A percentile compares a stretch with the other conserved stretches of the same genome.
Conservation (phyloP, 2,329 filamentous ascomycete species). For the Diaporthe capsici region DNA sequence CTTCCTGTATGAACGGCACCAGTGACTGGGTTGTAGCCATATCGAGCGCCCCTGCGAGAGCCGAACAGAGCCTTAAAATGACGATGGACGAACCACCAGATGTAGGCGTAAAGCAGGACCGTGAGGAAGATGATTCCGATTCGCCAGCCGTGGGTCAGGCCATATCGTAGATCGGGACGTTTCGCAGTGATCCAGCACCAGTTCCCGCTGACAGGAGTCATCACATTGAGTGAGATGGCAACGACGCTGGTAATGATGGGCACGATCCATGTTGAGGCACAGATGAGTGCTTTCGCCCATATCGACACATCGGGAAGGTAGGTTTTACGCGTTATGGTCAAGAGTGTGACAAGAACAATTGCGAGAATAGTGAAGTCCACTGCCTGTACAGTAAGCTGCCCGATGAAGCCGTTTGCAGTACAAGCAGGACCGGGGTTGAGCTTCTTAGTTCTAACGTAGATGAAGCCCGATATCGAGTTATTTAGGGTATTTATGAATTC, state of each 20-base stretch:
- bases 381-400: slow-evolving; percentile 61
- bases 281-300: slow-evolving; percentile 51
- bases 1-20: slow-evolving; percentile 12
- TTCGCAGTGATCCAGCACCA: slow-evolving; percentile 62
- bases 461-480: slow-evolving; percentile 57
- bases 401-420: slow-evolving; percentile 59
- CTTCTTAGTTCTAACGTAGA: slow-evolving; percentile 48
- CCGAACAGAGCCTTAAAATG: slow-evolving; percentile 28
- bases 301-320: slow-evolving; percentile 50
- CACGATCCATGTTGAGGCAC: slow-evolving; percentile 56
- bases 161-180: slow-evolving; percentile 57
- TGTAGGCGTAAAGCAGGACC: slow-evolving; percentile 58
- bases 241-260: slow-evolving; percentile 55
- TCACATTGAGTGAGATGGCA: slow-evolving; percentile 47
- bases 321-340: slow-evolving; percentile 47
- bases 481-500: slow-evolving; percentile 59
- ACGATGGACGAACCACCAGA: slow-evolving; percentile 54
- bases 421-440: slow-evolving; percentile 53
- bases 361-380: slow-evolving; percentile 60
- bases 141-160: slow-evolving; percentile 60
- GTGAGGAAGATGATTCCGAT: slow-evolving; percentile 58
- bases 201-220: slow-evolving; percentile 54
- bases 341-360: slow-evolving; percentile 54
- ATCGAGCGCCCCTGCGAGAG: slow-evolving; percentile 8
- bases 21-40: slow-evolving; percentile 8